Base-by-base conservation (phyloP, 257 asterid species). In the Paraleonurus japonicus region DNA sequence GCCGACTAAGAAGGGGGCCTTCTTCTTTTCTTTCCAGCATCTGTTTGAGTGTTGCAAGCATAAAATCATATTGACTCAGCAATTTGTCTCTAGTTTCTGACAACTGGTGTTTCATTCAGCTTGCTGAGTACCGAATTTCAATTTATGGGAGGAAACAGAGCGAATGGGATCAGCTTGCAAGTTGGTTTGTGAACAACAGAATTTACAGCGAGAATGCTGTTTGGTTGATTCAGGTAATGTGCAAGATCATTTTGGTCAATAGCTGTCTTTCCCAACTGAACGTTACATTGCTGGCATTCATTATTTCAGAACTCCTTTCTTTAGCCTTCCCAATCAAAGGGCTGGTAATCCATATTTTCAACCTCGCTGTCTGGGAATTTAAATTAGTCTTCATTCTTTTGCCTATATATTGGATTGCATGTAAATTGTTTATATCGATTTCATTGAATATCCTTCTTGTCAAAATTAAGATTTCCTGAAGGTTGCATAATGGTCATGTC, bases 91-190 rank as follows among this genome's bases (percentile, higher is more conserved):
- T 7, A 64, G 48, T 20, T 74, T 81, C 74, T 72, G 47, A 67
- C 41, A 53, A 65, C 73, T 59, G 59, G 11, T 77, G 45, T 51
- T 62, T 28, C 64, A 79, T 71, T 61, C 84, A 92, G 98, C 75
- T 92, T 94, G 98, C 98, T 67, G 98, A 92, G 78, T 92, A 92
- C 73, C 84, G 98, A 65, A 83, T 92, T 65, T 92, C 98, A 32
- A 69, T 92, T 32, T 92, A 92, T 84, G 98, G 98, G 74, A 86
- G 98, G 79, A 89, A 92, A 65, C 94, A 89, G 76, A 89, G 96
- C 68, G 98, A 92, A 78, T 92, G 98, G 98, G 98, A 92, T 72
- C 96, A 90, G 80, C 84, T 92, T 57, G 98, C 96, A 20, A 92
- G 96, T 80, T 92, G 98, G 98, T 83, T 89, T 62, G 86, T 92